Percentiles rank a stretch among this genome's conserved stretches.
phyloP scores from a whole-genome alignment of 2,329 filamentous ascomycete species.

The Emydomyces testavorans region DNA sequence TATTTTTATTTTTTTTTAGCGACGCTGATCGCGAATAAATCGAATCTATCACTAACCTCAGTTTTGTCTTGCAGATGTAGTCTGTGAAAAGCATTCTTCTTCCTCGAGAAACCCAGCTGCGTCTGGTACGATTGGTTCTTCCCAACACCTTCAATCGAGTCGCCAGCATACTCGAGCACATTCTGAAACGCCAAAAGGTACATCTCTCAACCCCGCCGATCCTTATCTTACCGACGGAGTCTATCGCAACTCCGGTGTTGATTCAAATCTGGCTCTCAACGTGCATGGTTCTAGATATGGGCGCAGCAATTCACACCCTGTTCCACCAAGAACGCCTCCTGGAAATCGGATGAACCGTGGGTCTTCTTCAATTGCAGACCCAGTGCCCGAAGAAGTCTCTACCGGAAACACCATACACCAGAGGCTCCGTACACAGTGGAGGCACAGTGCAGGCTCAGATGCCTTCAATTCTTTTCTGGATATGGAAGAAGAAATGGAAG shows the following conservation, averaged over 20 bases:
- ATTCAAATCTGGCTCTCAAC: conserved; percentile 21
- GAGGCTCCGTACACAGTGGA: conserved; percentile 29
- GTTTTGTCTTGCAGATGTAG: conserved; percentile 12
- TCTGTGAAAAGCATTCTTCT: conserved; percentile 2
- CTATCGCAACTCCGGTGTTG: conserved; percentile 6
- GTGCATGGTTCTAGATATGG: conserved; percentile 39
- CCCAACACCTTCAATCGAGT: conserved; percentile 41
- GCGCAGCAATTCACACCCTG: conserved; percentile 39
- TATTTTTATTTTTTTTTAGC: not conserved
- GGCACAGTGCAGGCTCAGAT: conserved; percentile 32
- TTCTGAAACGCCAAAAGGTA: conserved; percentile 51
- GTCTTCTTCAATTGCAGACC: conserved; percentile 19
- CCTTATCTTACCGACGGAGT: conserved; percentile 13
- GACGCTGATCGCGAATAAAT: not conserved
- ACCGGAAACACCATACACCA: conserved; percentile 24
- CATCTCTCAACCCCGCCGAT: conserved; percentile 18
- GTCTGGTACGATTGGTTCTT: conserved; percentile 49
- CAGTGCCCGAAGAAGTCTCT: conserved; percentile 23
- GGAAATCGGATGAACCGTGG: conserved; percentile 27
- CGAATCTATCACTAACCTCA: not conserved
- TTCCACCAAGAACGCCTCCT: conserved; percentile 38
- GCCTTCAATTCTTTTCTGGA: conserved; percentile 34
- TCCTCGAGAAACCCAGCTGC: conserved; percentile 46
- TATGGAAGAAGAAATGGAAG: conserved; percentile 35
- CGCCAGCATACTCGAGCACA: conserved; percentile 58